Evolutionary conservation across 192 early-diverging fungal genomes (phyloP).

Genomic region (Cetraspora pellucida): DNA sequence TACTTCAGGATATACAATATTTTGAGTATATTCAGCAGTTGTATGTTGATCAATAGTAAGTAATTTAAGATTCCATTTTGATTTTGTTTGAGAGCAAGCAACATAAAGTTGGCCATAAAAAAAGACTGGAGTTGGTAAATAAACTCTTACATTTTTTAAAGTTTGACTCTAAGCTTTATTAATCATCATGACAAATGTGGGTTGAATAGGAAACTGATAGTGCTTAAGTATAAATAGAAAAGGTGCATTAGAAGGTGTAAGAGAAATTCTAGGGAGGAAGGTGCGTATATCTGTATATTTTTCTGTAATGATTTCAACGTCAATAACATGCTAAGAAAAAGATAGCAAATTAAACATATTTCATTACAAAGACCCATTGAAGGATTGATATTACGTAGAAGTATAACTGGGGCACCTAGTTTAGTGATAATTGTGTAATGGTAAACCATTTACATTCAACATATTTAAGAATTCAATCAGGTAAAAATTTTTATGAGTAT

Average conservation of each 20-base stretch:
- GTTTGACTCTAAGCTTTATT: conserved; percentile 38
- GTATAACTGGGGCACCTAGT: conserved; percentile 14
- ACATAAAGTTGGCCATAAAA: conserved; percentile 39
- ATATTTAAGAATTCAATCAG: conserved; percentile 1
- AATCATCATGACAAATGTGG: conserved; percentile 39
- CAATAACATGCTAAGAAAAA: conserved; percentile 3
- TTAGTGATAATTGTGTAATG: conserved; percentile 23
- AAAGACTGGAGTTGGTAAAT: conserved; percentile 30
- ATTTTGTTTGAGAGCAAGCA: background rate
- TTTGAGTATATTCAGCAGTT: no score
- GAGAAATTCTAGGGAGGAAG: background rate
- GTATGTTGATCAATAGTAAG: no score
- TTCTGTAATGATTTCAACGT: conserved; percentile 1
- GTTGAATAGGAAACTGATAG: conserved; percentile 28
- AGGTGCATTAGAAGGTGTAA: background rate
- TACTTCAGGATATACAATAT: no score
- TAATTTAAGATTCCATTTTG: background rate
- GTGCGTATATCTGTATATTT: background rate
- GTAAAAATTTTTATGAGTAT: background rate
- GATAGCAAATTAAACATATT: conserved; percentile 5
- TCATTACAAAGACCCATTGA: conserved; percentile 26
- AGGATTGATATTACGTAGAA: conserved; percentile 29
- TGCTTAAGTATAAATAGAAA: conserved; percentile 11
- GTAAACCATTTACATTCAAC: background rate
- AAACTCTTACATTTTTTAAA: conserved; percentile 21